Evolutionary conservation across 2,329 filamentous ascomycete genomes (phyloP).

Genomic region (Cryphonectria parasitica): DNA sequence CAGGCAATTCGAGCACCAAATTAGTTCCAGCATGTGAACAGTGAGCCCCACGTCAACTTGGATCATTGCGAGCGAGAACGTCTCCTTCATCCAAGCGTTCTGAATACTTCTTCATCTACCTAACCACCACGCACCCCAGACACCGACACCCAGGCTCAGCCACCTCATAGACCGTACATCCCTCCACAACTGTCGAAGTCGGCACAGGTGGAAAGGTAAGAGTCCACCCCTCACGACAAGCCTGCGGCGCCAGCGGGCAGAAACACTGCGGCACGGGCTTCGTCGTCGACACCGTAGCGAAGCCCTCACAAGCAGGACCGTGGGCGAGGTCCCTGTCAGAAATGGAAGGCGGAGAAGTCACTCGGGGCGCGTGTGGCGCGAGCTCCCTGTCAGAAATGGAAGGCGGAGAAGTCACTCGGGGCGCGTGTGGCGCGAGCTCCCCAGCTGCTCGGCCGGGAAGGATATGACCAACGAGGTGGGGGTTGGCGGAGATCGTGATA

Average conservation of each 20-base stretch:
- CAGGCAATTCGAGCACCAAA: background rate
- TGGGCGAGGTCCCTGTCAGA: background rate
- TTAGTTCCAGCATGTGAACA: too few relatives aligned
- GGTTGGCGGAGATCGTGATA: background rate
- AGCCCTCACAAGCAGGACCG: background rate
- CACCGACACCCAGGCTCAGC: constrained; percentile 5
- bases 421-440: background rate
- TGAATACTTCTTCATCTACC: background rate
- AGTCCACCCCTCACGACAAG: background rate
- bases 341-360: background rate
- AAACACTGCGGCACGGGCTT: background rate
- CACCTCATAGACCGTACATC: background rate
- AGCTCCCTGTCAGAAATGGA: background rate
- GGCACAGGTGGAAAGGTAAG: background rate
- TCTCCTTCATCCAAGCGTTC: too few relatives aligned
- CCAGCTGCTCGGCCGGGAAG: background rate
- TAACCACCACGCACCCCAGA: background rate
- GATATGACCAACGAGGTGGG: background rate
- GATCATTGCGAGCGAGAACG: background rate
- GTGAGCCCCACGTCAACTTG: too few relatives aligned
- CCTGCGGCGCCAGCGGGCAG: background rate
- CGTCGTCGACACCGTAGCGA: constrained; percentile 5
- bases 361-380: background rate
- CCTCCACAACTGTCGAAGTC: background rate
- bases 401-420: background rate